These are phyloP conservation scores for Tolypocladium inflatum DNA, from an alignment of 2,329 filamentous ascomycete genomes.

Conservation along the genomic window DNA sequence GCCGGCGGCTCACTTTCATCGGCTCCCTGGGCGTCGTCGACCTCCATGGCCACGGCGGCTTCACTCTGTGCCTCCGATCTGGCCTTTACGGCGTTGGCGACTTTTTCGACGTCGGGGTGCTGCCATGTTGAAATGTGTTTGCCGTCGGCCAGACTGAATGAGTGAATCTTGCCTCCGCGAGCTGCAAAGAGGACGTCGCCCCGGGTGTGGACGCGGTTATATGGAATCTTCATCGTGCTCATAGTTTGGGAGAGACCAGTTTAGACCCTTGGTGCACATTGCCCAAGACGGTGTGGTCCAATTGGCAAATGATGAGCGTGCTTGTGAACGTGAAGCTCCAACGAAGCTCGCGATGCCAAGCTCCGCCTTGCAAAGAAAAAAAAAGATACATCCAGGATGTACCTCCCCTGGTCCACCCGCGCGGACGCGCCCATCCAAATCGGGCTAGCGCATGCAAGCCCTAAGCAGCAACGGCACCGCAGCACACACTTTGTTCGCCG, in stretches of 20 bases:
- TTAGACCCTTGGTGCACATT: background rate
- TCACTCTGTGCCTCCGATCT: slow-evolving; percentile 8
- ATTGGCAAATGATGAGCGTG: background rate
- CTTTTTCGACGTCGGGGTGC: slow-evolving; percentile 31
- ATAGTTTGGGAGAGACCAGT: background rate
- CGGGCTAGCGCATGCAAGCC: slow-evolving; percentile 22
- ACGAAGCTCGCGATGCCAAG: background rate
- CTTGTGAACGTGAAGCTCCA: background rate
- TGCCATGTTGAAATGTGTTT: slow-evolving; percentile 53
- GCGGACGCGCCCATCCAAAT: slow-evolving; percentile 2
- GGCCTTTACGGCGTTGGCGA: slow-evolving; percentile 16
- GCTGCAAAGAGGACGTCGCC: slow-evolving; percentile 61
- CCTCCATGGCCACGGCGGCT: slow-evolving; percentile 4
- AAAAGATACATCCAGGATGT: slow-evolving; percentile 26
- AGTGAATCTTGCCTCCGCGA: slow-evolving; percentile 61
- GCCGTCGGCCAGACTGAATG: slow-evolving; percentile 51
- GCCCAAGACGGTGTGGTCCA: background rate
- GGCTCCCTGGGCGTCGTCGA: slow-evolving; percentile 7
- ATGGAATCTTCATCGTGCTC: slow-evolving; percentile 43
- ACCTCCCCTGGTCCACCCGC: slow-evolving; percentile 8
- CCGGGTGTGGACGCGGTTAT: slow-evolving; percentile 50
- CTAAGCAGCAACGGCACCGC: slow-evolving; percentile 19
- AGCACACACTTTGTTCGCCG: slow-evolving; percentile 20
- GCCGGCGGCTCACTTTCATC: slow-evolving; percentile 21
- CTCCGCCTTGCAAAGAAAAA: slow-evolving; percentile 6